phyloP scores from a whole-genome alignment of 345 rosid species.

The Pistacia vera region DNA sequence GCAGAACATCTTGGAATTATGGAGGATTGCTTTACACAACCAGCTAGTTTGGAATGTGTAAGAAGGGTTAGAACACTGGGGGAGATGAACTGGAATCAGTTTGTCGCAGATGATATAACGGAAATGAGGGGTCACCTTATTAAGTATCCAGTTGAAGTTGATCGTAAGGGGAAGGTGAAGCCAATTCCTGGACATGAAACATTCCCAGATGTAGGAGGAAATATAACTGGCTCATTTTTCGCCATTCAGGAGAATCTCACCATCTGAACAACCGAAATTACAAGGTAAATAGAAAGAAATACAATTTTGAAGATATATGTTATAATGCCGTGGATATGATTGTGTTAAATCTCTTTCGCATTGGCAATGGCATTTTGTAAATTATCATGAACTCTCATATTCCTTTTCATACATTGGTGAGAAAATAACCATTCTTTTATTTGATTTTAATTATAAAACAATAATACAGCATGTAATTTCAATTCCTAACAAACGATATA shows the following conservation, averaged over 20 bases:
- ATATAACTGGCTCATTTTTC: conserved; percentile 73
- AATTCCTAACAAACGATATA: no score
- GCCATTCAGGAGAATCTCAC: conserved; percentile 90
- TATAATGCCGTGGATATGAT: neutral
- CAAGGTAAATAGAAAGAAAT: neutral
- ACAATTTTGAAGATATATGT: conserved; percentile 6
- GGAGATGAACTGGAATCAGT: conserved; percentile 76
- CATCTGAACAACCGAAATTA: conserved; percentile 36
- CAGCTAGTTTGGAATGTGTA: conserved; percentile 87
- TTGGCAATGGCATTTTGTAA: conserved; percentile 7
- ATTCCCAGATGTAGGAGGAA: conserved; percentile 92
- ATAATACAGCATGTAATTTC: no score
- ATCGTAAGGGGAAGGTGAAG: conserved; percentile 77
- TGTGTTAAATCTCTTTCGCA: neutral
- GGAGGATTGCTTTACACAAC: conserved; percentile 60
- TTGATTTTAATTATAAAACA: neutral
- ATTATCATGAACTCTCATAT: no score
- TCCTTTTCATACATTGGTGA: neutral
- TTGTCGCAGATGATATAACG: conserved; percentile 57
- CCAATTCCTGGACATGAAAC: conserved; percentile 65
- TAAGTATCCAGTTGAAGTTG: conserved; percentile 86
- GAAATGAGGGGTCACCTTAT: conserved; percentile 89
- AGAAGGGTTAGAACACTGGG: conserved; percentile 57
- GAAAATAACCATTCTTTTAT: neutral
- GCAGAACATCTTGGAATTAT: conserved; percentile 77